Conservation (phyloP, 352 stramenopile genomes). For the Pythium myriotylum region DNA sequence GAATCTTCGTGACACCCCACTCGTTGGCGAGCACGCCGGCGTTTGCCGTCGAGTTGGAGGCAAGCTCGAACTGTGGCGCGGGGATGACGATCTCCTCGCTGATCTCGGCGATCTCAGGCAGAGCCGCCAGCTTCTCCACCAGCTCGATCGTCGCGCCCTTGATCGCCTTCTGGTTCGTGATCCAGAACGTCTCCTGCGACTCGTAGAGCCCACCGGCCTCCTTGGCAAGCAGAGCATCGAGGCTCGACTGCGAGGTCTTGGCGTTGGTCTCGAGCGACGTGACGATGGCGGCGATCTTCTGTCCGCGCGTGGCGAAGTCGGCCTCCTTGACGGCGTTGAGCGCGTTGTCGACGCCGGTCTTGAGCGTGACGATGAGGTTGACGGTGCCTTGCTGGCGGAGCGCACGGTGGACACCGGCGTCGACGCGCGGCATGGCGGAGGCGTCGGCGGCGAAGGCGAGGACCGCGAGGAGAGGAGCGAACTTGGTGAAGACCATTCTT, state of each 20-base stretch:
- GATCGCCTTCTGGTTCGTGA: slow-evolving; percentile 36
- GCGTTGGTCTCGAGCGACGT: slow-evolving; percentile 9
- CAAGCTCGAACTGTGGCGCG: not conserved
- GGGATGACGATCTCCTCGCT: slow-evolving; percentile 16
- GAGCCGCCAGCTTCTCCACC: slow-evolving; percentile 25
- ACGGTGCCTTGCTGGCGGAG: slow-evolving; percentile 29
- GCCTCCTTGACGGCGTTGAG: slow-evolving; percentile 22
- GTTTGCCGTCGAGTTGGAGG: slow-evolving; percentile 1
- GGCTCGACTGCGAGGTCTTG: slow-evolving; percentile 3
- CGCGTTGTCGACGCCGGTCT: slow-evolving; percentile 9
- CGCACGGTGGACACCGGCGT: slow-evolving; percentile 31
- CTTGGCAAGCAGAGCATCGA: slow-evolving; percentile 13
- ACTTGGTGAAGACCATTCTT: slow-evolving; percentile 25
- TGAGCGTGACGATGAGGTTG: slow-evolving; percentile 40
- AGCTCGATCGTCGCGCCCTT: slow-evolving; percentile 26
- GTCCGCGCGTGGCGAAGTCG: slow-evolving; percentile 17
- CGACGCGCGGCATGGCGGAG: slow-evolving; percentile 17
- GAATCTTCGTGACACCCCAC: slow-evolving; percentile 37
- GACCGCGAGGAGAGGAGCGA: slow-evolving; percentile 24
- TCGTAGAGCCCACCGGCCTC: slow-evolving; percentile 20
- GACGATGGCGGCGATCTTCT: slow-evolving; percentile 12
- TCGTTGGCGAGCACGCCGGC: slow-evolving; percentile 5
- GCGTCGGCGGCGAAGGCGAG: slow-evolving; percentile 13
- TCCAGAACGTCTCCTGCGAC: slow-evolving; percentile 28
- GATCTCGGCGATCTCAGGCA: slow-evolving; percentile 23